A percentile compares a stretch with the other conserved stretches of the same genome.
Evolutionary conservation across 1,284 basidiomycete species (phyloP).

Genomic region (Marasmius tenuissimus): DNA sequence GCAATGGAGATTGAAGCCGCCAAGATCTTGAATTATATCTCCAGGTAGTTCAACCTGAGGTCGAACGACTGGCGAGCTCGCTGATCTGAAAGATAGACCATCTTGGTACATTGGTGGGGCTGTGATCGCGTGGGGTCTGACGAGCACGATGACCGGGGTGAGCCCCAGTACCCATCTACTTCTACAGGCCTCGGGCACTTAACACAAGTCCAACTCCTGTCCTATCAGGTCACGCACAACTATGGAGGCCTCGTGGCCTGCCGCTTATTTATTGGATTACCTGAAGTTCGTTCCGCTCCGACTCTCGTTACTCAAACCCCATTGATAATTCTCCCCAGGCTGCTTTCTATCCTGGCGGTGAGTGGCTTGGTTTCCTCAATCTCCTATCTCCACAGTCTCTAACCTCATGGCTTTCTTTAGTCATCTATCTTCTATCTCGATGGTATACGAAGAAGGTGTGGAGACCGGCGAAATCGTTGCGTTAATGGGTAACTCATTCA

Average conservation of each 20-base stretch:
- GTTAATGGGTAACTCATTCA: background rate
- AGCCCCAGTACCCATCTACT: conserved; percentile 13
- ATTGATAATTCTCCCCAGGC: conserved; percentile 30
- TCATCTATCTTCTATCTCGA: conserved; percentile 58
- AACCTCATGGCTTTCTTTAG: conserved; percentile 10
- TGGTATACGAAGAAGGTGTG: conserved; percentile 66
- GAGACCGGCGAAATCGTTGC: background rate
- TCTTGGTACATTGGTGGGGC: conserved; percentile 62
- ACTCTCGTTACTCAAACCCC: too few species aligned
- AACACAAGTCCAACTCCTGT: background rate
- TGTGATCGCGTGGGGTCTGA: conserved; percentile 61
- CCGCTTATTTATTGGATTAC: conserved; percentile 63
- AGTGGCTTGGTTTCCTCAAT: background rate
- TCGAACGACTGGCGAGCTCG: background rate
- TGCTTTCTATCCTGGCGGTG: conserved; percentile 61
- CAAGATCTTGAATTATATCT: conserved; percentile 53
- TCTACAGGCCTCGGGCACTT: background rate
- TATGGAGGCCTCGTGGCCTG: conserved; percentile 58
- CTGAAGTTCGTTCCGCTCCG: conserved; percentile 40
- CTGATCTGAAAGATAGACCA: conserved; percentile 39
- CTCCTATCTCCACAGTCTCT: background rate
- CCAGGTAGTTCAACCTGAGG: conserved; percentile 33
- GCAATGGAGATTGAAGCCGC: background rate
- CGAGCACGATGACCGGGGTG: conserved; percentile 62
- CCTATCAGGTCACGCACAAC: conserved; percentile 47